A percentile compares a stretch with the other conserved stretches of the same genome.
phyloP scores from a whole-genome alignment of 2,329 filamentous ascomycete species.

The Colletotrichum viniferum region DNA sequence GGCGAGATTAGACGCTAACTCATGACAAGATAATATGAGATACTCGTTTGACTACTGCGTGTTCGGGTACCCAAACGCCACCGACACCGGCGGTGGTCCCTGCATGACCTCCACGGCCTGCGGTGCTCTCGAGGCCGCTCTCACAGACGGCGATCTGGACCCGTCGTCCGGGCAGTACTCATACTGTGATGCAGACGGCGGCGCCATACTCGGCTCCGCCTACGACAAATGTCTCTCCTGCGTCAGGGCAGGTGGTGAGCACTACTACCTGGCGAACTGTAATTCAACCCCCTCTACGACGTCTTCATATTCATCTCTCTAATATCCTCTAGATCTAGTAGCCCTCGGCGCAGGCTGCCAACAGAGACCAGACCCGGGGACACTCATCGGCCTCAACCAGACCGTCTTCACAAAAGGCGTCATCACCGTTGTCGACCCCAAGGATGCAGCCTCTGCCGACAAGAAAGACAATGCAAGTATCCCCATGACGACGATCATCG shows the following conservation, averaged over 20 bases:
- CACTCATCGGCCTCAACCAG: constrained; percentile 43
- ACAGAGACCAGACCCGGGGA: constrained; percentile 45
- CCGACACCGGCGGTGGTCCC: constrained; percentile 46
- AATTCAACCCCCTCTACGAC: constrained; percentile 20
- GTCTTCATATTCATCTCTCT: neutral
- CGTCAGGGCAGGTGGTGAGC: constrained; percentile 44
- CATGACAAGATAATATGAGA: constrained; percentile 54
- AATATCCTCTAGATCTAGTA: constrained; percentile 44
- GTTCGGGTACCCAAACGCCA: constrained; percentile 55
- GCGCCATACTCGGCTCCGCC: constrained; percentile 34
- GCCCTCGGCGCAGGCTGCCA: constrained; percentile 57
- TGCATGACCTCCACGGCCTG: constrained; percentile 58
- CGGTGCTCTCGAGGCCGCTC: constrained; percentile 43
- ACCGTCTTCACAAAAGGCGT: constrained; percentile 46
- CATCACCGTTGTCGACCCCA: constrained; percentile 37
- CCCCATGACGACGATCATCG: constrained; percentile 45
- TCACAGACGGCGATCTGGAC: constrained; percentile 44
- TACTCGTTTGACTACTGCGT: constrained; percentile 58
- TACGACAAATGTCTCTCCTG: constrained; percentile 50
- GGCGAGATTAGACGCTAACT: neutral
- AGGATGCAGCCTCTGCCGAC: constrained; percentile 3
- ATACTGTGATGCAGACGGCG: constrained; percentile 50
- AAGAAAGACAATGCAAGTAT: constrained; percentile 27
- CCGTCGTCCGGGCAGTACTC: constrained; percentile 38
- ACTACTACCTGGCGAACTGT: constrained; percentile 56